Conservation (phyloP, 805 yeast genomes). For the Starmerella vaccinii region DNA sequence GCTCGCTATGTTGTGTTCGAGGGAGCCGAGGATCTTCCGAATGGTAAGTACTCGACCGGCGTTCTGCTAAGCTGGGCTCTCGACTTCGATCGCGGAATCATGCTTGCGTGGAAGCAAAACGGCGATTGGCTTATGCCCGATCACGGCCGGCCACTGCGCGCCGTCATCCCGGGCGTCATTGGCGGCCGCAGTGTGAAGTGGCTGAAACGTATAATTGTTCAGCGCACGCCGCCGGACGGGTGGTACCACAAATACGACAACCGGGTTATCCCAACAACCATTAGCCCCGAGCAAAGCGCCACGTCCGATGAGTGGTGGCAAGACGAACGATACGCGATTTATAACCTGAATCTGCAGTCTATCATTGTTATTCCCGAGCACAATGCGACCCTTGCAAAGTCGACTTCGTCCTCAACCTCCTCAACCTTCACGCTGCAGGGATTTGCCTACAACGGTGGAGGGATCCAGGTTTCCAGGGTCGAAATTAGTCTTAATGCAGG, state of each 20-base stretch:
- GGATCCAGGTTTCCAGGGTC: slow-evolving; percentile 31
- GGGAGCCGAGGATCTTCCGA: slow-evolving; percentile 28
- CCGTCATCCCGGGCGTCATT: slow-evolving; percentile 34
- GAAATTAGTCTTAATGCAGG: slow-evolving; percentile 33
- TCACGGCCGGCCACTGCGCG: slow-evolving; percentile 33
- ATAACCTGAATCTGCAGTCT: slow-evolving; percentile 32
- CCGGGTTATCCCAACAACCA: slow-evolving; percentile 33
- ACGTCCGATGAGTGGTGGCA: slow-evolving; percentile 32
- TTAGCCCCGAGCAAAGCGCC: slow-evolving; percentile 32
- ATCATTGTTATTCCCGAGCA: slow-evolving; percentile 31
- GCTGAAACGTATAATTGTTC: slow-evolving; percentile 28
- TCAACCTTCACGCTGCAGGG: slow-evolving; percentile 29
- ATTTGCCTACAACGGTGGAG: slow-evolving; percentile 34
- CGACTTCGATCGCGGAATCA: slow-evolving; percentile 31
- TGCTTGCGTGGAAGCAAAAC: slow-evolving; percentile 33
- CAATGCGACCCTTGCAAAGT: too few relatives aligned
- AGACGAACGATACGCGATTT: slow-evolving; percentile 34
- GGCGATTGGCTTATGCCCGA: slow-evolving; percentile 33
- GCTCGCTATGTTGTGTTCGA: slow-evolving; percentile 33
- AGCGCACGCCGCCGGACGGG: slow-evolving; percentile 31
- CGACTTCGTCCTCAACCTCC: slow-evolving; percentile 16
- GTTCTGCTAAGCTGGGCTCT: slow-evolving; percentile 30
- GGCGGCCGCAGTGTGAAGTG: slow-evolving; percentile 37
- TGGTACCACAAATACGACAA: slow-evolving; percentile 35
- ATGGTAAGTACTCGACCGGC: slow-evolving; percentile 30